Evolutionary conservation across 2,329 filamentous ascomycete genomes (phyloP).

Genomic region (Ophiocordyceps camponoti-leonardi): DNA sequence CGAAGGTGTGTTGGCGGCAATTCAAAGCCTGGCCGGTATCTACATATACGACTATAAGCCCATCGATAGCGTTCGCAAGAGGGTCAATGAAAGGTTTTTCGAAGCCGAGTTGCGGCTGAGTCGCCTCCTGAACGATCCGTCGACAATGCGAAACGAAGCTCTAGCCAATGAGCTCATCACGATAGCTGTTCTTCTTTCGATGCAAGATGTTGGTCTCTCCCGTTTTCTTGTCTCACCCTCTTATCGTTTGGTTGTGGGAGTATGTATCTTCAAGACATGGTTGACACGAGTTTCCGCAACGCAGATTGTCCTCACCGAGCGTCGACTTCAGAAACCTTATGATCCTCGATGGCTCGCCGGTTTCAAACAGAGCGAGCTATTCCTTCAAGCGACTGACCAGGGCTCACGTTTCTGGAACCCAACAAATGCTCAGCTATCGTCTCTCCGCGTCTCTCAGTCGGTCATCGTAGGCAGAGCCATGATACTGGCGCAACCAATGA

Average conservation of each 20-base stretch:
- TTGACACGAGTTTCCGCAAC: too few relatives aligned
- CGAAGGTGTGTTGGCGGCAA: conserved; percentile 16
- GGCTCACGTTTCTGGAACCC: conserved; percentile 18
- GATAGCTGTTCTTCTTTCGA: conserved; percentile 18
- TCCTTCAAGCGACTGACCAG: conserved; percentile 17
- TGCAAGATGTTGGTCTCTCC: conserved; percentile 20
- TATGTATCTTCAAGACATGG: not conserved
- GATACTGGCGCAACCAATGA: conserved; percentile 22
- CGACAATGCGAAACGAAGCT: conserved; percentile 6
- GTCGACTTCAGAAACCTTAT: conserved; percentile 14
- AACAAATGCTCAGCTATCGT: conserved; percentile 15
- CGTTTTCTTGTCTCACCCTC: too few relatives aligned
- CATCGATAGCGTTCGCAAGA: conserved; percentile 11
- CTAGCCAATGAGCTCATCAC: conserved; percentile 17
- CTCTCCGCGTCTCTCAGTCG: conserved; percentile 18
- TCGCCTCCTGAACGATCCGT: conserved; percentile 10
- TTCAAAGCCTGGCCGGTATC: conserved; percentile 21
- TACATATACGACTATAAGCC: conserved; percentile 24
- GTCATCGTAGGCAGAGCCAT: conserved; percentile 21
- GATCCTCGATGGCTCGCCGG: conserved; percentile 20
- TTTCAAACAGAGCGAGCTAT: conserved; percentile 16
- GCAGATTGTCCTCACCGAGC: conserved; percentile 19
- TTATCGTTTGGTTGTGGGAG: too few relatives aligned
- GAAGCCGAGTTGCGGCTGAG: conserved; percentile 14
- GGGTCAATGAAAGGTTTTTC: conserved; percentile 16